Percentiles rank a stretch among this genome's conserved stretches.
Conservation (phyloP, 306 rosid species). For the Quercus robur region DNA sequence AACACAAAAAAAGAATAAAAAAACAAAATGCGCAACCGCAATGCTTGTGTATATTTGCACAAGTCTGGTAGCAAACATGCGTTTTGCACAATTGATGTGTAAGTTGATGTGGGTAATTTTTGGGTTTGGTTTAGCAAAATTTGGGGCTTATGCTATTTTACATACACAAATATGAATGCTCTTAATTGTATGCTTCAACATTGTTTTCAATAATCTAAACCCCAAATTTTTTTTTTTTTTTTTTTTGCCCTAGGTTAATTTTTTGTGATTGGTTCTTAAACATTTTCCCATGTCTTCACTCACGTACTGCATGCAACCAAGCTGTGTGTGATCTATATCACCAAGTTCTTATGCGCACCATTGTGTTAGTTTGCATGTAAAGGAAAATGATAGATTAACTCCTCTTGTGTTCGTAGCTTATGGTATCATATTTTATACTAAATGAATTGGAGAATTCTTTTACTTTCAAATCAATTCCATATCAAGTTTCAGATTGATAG, state of each 20-base stretch:
- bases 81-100: too few species aligned
- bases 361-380: not conserved
- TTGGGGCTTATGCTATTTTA: too few species aligned
- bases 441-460: not conserved
- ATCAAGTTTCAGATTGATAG: not conserved
- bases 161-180: too few species aligned
- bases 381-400: not conserved
- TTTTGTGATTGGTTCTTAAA: not conserved
- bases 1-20: too few species aligned
- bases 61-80: too few species aligned
- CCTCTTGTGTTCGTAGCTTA: not conserved
- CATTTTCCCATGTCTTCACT: not conserved
- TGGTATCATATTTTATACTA: not conserved
- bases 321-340: not conserved
- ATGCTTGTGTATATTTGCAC: too few species aligned
- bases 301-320: not conserved
- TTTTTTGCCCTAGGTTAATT: not conserved
- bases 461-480: not conserved
- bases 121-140: too few species aligned
- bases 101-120: too few species aligned
- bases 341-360: not conserved
- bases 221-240: not conserved
- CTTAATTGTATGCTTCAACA: too few species aligned
- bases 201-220: not conserved
- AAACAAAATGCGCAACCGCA: too few species aligned